A percentile compares a stretch with the other conserved stretches of the same genome.
Evolutionary conservation across 2,329 filamentous ascomycete genomes (phyloP).

Genomic region (Calonectria pteridis): DNA sequence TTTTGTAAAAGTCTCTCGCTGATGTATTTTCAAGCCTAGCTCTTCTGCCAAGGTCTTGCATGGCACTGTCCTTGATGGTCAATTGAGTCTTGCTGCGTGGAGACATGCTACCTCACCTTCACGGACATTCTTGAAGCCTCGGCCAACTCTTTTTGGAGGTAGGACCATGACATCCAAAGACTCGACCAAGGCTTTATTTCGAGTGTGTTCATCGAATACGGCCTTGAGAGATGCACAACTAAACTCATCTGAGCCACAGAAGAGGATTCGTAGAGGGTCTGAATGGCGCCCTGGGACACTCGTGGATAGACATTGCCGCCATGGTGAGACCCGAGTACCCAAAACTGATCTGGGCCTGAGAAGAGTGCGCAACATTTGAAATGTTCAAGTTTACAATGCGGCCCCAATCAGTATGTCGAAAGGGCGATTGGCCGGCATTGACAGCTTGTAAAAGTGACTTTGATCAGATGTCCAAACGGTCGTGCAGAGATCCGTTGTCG

Average conservation of each 20-base stretch:
- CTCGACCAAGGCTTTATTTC: slow-evolving; percentile 68
- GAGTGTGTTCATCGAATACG: slow-evolving; percentile 70
- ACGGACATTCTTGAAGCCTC: slow-evolving; percentile 76
- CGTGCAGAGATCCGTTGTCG: slow-evolving; percentile 25
- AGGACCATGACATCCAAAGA: slow-evolving; percentile 90
- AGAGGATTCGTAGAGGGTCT: slow-evolving; percentile 84
- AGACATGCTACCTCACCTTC: slow-evolving; percentile 65
- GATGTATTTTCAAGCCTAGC: slow-evolving; percentile 76
- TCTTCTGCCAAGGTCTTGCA: slow-evolving; percentile 75
- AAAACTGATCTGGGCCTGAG: slow-evolving; percentile 22
- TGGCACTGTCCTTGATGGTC: slow-evolving; percentile 69
- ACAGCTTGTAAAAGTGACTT: background rate
- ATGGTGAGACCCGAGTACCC: slow-evolving; percentile 16
- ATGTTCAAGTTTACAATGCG: background rate
- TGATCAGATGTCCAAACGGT: background rate
- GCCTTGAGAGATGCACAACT: slow-evolving; percentile 83
- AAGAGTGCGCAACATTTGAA: slow-evolving; percentile 38
- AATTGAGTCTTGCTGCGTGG: background rate
- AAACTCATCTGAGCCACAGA: slow-evolving; percentile 94
- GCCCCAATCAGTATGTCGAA: background rate
- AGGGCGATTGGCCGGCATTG: background rate
- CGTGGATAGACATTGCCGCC: slow-evolving; percentile 37
- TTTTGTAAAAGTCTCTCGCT: slow-evolving; percentile 83
- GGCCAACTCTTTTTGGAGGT: slow-evolving; percentile 81
- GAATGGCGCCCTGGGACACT: slow-evolving; percentile 42